phyloP scores from a whole-genome alignment of 2,329 filamentous ascomycete genomes.

The Claviceps pazoutovae region DNA sequence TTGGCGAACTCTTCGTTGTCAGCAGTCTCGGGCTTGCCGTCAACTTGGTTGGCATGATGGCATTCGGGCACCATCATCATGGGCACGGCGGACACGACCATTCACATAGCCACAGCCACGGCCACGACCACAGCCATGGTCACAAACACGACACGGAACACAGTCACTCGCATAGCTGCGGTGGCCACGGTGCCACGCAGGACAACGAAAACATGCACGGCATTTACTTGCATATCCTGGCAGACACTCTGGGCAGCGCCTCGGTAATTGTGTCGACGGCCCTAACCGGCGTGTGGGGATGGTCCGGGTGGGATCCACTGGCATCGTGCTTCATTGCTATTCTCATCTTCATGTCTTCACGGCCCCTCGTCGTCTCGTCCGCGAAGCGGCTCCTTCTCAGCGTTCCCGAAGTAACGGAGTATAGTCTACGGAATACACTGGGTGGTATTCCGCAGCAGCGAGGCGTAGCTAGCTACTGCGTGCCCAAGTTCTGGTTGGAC shows the following conservation, averaged over 20 bases:
- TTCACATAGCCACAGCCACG: constrained; percentile 19
- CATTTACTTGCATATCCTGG: constrained; percentile 89
- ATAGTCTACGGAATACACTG: constrained; percentile 72
- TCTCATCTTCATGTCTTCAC: constrained; percentile 82
- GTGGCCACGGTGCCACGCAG: constrained; percentile 28
- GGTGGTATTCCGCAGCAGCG: constrained; percentile 69
- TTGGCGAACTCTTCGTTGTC: constrained; percentile 78
- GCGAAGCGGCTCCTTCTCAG: constrained; percentile 74
- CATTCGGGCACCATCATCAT: constrained; percentile 57
- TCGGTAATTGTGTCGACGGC: constrained; percentile 88
- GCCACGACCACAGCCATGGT: constrained; percentile 26
- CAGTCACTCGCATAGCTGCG: constrained; percentile 32
- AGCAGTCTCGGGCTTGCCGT: constrained; percentile 76
- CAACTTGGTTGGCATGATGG: constrained; percentile 82
- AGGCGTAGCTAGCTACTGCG: constrained; percentile 74
- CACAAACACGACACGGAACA: constrained; percentile 23
- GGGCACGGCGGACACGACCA: constrained; percentile 15
- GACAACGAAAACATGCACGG: constrained; percentile 97
- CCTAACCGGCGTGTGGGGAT: constrained; percentile 74
- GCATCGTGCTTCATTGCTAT: constrained; percentile 89
- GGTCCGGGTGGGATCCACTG: constrained; percentile 88
- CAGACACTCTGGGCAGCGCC: constrained; percentile 85
- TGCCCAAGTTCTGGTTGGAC: constrained; percentile 86
- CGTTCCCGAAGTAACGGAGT: constrained; percentile 74
- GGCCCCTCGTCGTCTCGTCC: constrained; percentile 74